Evolutionary conservation across 106 monocot species (phyloP).

Genomic region (Acorus calamus): DNA sequence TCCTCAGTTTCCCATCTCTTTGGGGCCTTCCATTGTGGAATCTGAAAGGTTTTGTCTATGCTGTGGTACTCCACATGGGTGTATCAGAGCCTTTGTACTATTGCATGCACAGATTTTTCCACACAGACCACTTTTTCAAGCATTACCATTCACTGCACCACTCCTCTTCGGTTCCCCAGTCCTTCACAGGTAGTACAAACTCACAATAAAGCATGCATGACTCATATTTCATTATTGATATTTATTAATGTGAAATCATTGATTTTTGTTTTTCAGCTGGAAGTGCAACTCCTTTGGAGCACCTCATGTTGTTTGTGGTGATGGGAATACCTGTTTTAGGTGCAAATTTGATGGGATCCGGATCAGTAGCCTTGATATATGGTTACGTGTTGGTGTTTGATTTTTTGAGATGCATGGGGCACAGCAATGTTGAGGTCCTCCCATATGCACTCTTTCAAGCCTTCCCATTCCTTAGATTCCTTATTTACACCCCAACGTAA

Average conservation of each 20-base stretch:
- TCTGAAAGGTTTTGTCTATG: constrained; percentile 6
- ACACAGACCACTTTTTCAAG: constrained; percentile 11
- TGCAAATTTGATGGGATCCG: not conserved
- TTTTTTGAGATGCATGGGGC: not conserved
- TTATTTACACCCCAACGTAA: constrained; percentile 88
- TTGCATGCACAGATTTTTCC: constrained; percentile 19
- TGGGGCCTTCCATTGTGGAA: constrained; percentile 7
- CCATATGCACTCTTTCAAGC: constrained; percentile 35
- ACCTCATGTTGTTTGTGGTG: not conserved
- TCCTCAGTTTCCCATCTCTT: not conserved
- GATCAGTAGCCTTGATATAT: not conserved
- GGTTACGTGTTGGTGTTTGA: not conserved
- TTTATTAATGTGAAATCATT: too few relatives aligned
- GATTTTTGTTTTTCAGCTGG: too few relatives aligned
- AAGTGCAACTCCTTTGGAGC: too few relatives aligned
- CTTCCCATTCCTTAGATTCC: constrained; percentile 51
- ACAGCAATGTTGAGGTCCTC: not conserved
- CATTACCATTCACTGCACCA: constrained; percentile 21
- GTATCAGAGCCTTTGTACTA: constrained; percentile 28
- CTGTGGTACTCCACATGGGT: constrained; percentile 15
- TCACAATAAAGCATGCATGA: too few relatives aligned
- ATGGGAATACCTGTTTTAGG: not conserved
- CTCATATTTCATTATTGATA: too few relatives aligned
- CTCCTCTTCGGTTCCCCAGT: constrained; percentile 16
- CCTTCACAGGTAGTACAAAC: constrained; percentile 15